Base-by-base conservation (phyloP, 768 basidiomycete genomes). In the Clitopilus hobsonii region DNA sequence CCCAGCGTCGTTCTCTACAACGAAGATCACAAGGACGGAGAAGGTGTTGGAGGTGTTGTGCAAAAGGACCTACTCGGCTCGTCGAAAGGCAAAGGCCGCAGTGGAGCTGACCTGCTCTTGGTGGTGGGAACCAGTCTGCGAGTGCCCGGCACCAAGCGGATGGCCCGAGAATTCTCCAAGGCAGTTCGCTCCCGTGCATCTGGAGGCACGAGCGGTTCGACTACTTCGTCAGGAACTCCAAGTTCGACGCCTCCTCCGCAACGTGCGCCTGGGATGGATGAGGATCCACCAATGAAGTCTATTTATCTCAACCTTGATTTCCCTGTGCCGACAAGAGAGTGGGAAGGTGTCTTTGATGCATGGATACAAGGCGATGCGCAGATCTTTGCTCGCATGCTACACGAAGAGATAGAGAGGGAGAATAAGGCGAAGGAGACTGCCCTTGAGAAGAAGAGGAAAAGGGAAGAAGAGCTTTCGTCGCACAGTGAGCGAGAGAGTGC, bases 291-390 rank as follows among this genome's bases (percentile, higher is more conserved):
- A 3, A 72, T 88, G 49, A 85, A 81, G 65, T 81, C 88, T 3
- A 76, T 95, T 16, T 94, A 91, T 68, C 76, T 96, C 54, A 96
- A 96, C 68, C 71, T 89, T 32, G 92, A 95, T 58, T 92, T 92
- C 66, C 91, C 91, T 1, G 83, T 86, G 7, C 91, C 91, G 3
- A 85, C 85, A 6, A 77, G 88, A 53, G 91, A 94, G 58, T 95
- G 91, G 92, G 88, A 90, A 57, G 88, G 85, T 6, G 86, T 95
- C 2, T 95, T 97, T 60, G 94, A 97, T 69, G 80, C 82, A 32
- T 96, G 92, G 90, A 69, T 94, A 53, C 84, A 93, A 61, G 92
- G 94, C 1, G 93, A 96, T 64, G 86, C 89, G 2, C 94, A 97
- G 67, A 65, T 65, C 14, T 94, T 95, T 69, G 88, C 91, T 5